Base-by-base conservation (phyloP, 2,329 filamentous ascomycete species). In the Sclerotinia nivalis region DNA sequence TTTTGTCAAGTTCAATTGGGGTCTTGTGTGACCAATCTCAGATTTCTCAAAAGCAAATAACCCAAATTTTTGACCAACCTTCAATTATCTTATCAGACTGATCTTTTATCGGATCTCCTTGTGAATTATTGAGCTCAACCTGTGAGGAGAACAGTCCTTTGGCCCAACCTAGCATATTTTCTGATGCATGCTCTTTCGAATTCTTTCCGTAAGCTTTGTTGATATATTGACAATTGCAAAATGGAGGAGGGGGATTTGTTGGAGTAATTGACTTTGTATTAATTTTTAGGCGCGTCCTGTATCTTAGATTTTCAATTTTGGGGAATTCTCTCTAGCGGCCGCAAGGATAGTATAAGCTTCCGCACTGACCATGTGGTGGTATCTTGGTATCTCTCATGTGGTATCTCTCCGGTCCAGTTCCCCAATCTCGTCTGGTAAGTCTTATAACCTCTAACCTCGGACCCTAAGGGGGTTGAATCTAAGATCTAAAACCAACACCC, bases 31-130 rank as follows among this genome's bases (percentile, higher is more conserved):
- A 65, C 22, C 47, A 65, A 28, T 28, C n/a, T 52, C 31, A 28
- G n/a, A 34, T 40, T 52, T 40, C 34, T 8, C n/a, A 22, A 28
- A 65, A 65, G n/a, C 47, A 65, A 54, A 52, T 43, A 28, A 40
- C 2, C 34, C 40, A 40, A 65, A 52, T 28, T 34, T 43, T 65
- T 40, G 15, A 68, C 56, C 28, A 50, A 68, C 65, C 37, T 68
- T 61, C 40, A 68, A 40, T 68, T 68, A 45, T 58, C 65, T 68
- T 59, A 45, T 60, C 54, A 18, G 52, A 15, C n/a, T 60, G 31
- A 20, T 28, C 40, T 25, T 59, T 22, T 49, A 60, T 49, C 31
- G 28, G 28, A 61, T 47, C 43, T 37, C 22, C 22, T 40, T 22
- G 54, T 37, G 43, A n/a, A 61, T 49, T 22, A 22, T 40, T 59